Evolutionary conservation across 2,329 filamentous ascomycete species (phyloP).

Genomic region (Alternaria sp.): DNA sequence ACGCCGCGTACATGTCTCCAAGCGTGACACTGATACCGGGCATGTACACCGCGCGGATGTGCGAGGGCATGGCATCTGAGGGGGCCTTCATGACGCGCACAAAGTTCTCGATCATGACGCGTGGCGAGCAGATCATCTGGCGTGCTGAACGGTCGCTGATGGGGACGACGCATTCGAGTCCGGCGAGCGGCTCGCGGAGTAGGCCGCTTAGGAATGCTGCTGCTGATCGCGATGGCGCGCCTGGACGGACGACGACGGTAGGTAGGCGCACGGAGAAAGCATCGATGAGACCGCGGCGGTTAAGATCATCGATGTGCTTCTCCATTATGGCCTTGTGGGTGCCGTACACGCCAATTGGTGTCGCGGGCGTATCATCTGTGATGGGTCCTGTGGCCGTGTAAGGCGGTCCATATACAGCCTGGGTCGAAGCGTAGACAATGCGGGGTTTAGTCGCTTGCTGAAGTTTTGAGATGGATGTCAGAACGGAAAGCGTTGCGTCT

Average conservation of each 20-base stretch:
- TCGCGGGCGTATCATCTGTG: constrained; percentile 39
- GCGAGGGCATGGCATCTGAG: constrained; percentile 51
- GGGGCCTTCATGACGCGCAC: constrained; percentile 57
- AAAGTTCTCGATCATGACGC: constrained; percentile 60
- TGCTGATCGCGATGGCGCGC: constrained; percentile 62
- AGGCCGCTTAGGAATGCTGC: constrained; percentile 67
- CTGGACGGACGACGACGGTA: constrained; percentile 64
- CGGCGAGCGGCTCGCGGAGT: constrained; percentile 63
- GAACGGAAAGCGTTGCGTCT: constrained; percentile 59
- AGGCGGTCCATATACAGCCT: constrained; percentile 49
- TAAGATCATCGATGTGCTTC: constrained; percentile 65
- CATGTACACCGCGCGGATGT: constrained; percentile 41
- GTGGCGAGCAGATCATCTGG: constrained; percentile 62
- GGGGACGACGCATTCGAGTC: constrained; percentile 49
- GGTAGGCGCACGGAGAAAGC: constrained; percentile 64
- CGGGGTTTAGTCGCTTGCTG: not conserved
- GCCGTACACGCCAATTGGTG: constrained; percentile 65
- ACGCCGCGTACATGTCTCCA: constrained; percentile 60
- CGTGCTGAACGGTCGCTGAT: constrained; percentile 53
- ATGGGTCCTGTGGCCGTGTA: constrained; percentile 51
- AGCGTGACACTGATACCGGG: constrained; percentile 59
- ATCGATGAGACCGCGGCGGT: constrained; percentile 61
- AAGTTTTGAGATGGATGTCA: not conserved
- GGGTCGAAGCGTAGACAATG: not conserved
- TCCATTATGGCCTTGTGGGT: constrained; percentile 66